Evolutionary conservation across 164 flowering plant species (phyloP).

Genomic region (Aristolochia fimbriata): DNA sequence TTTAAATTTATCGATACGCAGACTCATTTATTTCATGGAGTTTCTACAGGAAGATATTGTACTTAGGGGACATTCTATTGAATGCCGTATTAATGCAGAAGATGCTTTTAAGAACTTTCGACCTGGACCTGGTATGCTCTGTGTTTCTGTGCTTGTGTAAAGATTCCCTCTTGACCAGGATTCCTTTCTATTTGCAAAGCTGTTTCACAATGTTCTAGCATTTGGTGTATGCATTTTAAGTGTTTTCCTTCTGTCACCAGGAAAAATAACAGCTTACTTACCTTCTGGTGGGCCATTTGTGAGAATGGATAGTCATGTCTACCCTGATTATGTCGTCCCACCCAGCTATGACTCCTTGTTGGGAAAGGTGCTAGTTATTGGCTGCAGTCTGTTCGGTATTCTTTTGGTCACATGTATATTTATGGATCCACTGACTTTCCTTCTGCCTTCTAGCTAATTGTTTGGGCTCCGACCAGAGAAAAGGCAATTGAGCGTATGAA

Average conservation of each 20-base stretch:
- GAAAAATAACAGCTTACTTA: constrained; percentile 84
- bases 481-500: constrained; percentile 97
- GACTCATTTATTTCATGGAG: neutral
- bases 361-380: constrained; percentile 56
- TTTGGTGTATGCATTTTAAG: no score
- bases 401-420: neutral
- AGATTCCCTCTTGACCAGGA: no score
- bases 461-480: constrained; percentile 97
- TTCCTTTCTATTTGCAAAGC: no score
- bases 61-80: constrained; percentile 95
- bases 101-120: constrained; percentile 94
- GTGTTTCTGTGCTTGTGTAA: neutral
- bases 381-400: neutral
- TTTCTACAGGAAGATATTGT: constrained; percentile 83
- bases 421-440: neutral
- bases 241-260: constrained; percentile 22
- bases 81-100: constrained; percentile 99
- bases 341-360: constrained; percentile 97
- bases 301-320: constrained; percentile 97
- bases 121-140: constrained; percentile 83
- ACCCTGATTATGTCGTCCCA: constrained; percentile 94
- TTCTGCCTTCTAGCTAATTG: constrained; percentile 57
- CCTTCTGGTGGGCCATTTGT: constrained; percentile 98
- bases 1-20: neutral
- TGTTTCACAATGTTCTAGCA: no score